A percentile compares a stretch with the other conserved stretches of the same genome.
These are phyloP conservation scores for Aspergillus fructus DNA, from an alignment of 2,329 filamentous ascomycete genomes.

Conservation along the genomic window DNA sequence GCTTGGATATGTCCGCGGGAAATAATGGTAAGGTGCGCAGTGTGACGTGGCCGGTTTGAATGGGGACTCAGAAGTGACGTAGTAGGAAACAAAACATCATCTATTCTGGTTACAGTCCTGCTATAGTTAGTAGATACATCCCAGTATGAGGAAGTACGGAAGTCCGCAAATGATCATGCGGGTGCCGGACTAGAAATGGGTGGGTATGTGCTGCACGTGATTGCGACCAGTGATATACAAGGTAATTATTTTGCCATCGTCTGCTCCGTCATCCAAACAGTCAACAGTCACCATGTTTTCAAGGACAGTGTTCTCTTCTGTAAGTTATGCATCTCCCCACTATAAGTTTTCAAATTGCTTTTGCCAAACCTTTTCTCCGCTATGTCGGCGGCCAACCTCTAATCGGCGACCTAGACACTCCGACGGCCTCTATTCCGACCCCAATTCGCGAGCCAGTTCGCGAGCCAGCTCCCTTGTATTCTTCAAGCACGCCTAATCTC, in stretches of 20 bases:
- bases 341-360: not conserved
- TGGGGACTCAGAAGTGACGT: not conserved
- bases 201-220: slow-evolving; percentile 3
- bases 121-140: not conserved
- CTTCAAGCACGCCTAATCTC: slow-evolving; percentile 67
- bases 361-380: not conserved
- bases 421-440: slow-evolving; percentile 5
- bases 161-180: not conserved
- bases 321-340: slow-evolving; percentile 6
- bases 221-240: not conserved
- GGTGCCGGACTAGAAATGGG: not conserved
- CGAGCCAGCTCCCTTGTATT: slow-evolving; percentile 16
- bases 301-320: slow-evolving; percentile 21
- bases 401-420: not conserved
- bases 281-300: slow-evolving; percentile 29
- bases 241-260: not conserved
- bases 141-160: not conserved
- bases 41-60: no score
- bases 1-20: no score
- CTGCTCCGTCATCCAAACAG: not conserved
- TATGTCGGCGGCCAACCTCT: not conserved
- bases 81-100: not conserved
- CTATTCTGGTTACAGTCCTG: not conserved
- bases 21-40: not conserved
- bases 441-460: not conserved